Conservation (phyloP, 106 monocot species). For the Dioscorea zingiberensis region DNA sequence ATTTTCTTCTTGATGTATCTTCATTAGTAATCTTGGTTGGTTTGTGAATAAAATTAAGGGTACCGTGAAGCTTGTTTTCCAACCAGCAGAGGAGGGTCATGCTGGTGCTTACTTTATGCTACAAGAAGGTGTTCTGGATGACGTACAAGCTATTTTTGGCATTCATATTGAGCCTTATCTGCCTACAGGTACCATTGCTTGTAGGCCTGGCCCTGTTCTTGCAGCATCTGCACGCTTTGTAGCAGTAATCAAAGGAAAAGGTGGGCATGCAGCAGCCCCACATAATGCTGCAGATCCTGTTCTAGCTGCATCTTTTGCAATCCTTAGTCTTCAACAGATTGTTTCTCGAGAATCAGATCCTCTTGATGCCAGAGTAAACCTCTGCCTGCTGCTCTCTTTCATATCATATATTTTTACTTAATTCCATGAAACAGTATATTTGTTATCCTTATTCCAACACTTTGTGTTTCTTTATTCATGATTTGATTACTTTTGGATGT, state of each 20-base stretch:
- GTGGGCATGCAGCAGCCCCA: constrained; percentile 16
- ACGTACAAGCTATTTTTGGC: constrained; percentile 78
- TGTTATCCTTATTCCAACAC: too few relatives aligned
- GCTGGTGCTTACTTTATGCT: constrained; percentile 87
- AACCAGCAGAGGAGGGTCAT: constrained; percentile 86
- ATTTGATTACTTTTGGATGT: too few relatives aligned
- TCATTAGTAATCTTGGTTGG: too few relatives aligned
- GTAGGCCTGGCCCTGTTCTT: constrained; percentile 66
- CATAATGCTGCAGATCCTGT: constrained; percentile 34
- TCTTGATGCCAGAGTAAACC: constrained; percentile 21
- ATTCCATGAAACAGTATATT: too few relatives aligned
- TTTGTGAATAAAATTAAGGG: constrained; percentile 26
- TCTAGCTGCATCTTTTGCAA: constrained; percentile 58
- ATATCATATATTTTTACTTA: too few relatives aligned
- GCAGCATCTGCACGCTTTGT: constrained; percentile 85
- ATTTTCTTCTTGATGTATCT: too few relatives aligned
- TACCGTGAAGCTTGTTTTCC: constrained; percentile 81
- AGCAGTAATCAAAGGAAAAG: constrained; percentile 35
- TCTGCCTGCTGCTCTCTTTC: too few relatives aligned
- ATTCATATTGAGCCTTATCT: constrained; percentile 54
- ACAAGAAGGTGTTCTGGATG: constrained; percentile 62
- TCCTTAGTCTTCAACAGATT: constrained; percentile 67
- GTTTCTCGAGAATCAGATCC: constrained; percentile 83
- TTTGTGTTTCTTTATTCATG: too few relatives aligned
- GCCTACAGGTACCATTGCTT: constrained; percentile 50